Conservation (phyloP, 1,284 basidiomycete species). For the Macrocystidia cucumis region DNA sequence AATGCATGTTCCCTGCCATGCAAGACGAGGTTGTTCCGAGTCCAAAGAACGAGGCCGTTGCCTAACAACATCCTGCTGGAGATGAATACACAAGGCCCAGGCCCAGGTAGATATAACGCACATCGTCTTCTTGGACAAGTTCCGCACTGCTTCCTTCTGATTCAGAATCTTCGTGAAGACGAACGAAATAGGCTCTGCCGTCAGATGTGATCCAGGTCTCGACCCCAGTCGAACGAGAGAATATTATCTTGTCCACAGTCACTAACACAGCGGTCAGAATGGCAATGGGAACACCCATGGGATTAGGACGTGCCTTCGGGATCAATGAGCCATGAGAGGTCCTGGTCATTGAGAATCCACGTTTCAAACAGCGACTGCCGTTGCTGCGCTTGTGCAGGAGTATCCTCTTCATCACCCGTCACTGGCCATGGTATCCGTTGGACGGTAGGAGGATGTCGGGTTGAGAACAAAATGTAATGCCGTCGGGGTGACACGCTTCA, state of each 20-base stretch:
- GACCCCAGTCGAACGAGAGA: constrained; percentile 48
- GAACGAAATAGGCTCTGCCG: constrained; percentile 71
- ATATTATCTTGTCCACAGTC: constrained; percentile 46
- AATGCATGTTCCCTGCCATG: constrained; percentile 64
- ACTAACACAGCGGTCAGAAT: constrained; percentile 31
- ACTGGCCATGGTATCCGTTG: constrained; percentile 79
- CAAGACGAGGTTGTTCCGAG: constrained; percentile 20
- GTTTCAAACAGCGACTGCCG: constrained; percentile 46
- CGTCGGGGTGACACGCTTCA: constrained; percentile 65
- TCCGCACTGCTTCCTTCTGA: constrained; percentile 12
- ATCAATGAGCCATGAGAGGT: constrained; percentile 68
- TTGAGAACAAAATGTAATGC: constrained; percentile 65
- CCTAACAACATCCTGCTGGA: too few relatives aligned
- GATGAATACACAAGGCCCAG: too few relatives aligned
- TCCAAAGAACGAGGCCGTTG: too few relatives aligned
- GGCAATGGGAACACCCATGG: constrained; percentile 1
- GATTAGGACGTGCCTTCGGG: constrained; percentile 45
- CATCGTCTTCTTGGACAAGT: constrained; percentile 11
- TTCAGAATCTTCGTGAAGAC: constrained; percentile 34
- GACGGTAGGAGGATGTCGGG: constrained; percentile 59
- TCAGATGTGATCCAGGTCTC: constrained; percentile 82
- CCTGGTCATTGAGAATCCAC: constrained; percentile 64
- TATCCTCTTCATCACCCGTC: constrained; percentile 30
- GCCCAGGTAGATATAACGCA: too few relatives aligned
- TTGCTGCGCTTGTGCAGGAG: too few relatives aligned